phyloP scores from a whole-genome alignment of 1,139 yeast species.

The Candida smagusa region DNA sequence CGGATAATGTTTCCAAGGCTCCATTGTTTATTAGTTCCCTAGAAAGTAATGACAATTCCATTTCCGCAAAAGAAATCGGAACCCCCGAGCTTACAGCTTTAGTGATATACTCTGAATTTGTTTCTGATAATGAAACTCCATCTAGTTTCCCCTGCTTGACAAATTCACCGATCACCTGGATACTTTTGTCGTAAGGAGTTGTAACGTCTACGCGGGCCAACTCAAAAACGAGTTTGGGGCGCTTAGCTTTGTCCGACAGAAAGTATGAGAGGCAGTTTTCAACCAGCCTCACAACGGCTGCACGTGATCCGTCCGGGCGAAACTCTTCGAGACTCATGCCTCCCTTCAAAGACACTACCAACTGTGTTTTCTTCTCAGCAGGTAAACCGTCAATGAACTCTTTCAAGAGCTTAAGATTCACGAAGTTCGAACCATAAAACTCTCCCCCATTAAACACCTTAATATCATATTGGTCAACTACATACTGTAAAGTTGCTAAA shows the following conservation, averaged over 20 bases:
- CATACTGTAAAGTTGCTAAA: constrained; percentile 38
- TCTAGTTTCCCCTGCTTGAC: constrained; percentile 56
- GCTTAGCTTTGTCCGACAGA: constrained; percentile 34
- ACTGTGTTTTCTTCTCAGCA: constrained; percentile 51
- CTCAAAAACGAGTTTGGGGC: constrained; percentile 55
- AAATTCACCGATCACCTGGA: constrained; percentile 48
- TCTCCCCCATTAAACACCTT: constrained; percentile 73
- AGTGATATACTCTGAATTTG: constrained; percentile 53
- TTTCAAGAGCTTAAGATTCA: constrained; percentile 48
- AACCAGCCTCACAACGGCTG: constrained; percentile 47
- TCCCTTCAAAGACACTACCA: constrained; percentile 66
- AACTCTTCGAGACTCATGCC: constrained; percentile 35
- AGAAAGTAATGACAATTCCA: constrained; percentile 70
- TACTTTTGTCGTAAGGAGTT: constrained; percentile 47
- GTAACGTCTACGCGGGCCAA: constrained; percentile 62
- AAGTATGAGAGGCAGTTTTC: constrained; percentile 45
- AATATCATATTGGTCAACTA: constrained; percentile 34
- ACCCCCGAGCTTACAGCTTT: constrained; percentile 46
- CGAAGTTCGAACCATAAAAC: constrained; percentile 61
- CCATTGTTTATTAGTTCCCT: constrained; percentile 61
- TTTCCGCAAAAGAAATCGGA: constrained; percentile 66
- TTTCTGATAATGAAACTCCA: constrained; percentile 73
- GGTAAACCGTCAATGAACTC: constrained; percentile 51
- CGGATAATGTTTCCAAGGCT: constrained; percentile 51
- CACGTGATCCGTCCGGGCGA: constrained; percentile 49